A percentile compares a stretch with the other conserved stretches of the same genome.
Evolutionary conservation across 441 rosid species (phyloP).

Genomic region (Biscutella auriculata): DNA sequence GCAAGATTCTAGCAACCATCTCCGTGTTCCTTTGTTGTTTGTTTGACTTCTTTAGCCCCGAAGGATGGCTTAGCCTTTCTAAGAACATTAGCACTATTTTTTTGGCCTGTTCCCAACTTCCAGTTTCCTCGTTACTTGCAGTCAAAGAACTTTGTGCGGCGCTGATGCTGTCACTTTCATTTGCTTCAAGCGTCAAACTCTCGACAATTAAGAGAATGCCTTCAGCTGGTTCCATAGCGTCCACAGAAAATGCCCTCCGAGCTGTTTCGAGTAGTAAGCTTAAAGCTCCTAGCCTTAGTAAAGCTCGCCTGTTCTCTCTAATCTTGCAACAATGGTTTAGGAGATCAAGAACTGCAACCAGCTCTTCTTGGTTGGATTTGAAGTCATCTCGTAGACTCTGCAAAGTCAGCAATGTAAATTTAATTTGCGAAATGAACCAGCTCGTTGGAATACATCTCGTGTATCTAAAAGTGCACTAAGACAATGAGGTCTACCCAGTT

Average conservation of each 20-base stretch:
- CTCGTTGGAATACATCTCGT: not conserved
- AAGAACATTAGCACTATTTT: constrained; percentile 97
- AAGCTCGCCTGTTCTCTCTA: constrained; percentile 82
- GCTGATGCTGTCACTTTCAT: constrained; percentile 85
- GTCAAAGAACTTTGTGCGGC: constrained; percentile 73
- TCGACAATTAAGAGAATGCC: constrained; percentile 99
- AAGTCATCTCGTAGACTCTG: constrained; percentile 89
- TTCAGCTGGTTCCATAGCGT: constrained; percentile 99
- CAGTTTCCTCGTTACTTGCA: constrained; percentile 82
- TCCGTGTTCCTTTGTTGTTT: constrained; percentile 99
- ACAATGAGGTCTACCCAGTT: too few species aligned
- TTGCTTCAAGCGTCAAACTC: constrained; percentile 94
- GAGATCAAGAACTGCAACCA: constrained; percentile 94
- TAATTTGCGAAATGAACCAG: constrained; percentile 9
- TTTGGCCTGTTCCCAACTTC: constrained; percentile 94
- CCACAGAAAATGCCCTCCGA: constrained; percentile 94
- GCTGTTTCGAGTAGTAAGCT: constrained; percentile 99
- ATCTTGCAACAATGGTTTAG: constrained; percentile 98
- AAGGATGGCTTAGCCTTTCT: constrained; percentile 90
- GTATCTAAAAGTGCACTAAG: too few species aligned
- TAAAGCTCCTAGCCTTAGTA: constrained; percentile 82
- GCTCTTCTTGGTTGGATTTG: constrained; percentile 92
- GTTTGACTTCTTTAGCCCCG: constrained; percentile 84
- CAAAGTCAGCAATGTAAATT: constrained; percentile 16
- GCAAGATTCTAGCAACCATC: constrained; percentile 99